phyloP scores from a whole-genome alignment of 2,329 filamentous ascomycete species.

The Rhynchosporium secalis region DNA sequence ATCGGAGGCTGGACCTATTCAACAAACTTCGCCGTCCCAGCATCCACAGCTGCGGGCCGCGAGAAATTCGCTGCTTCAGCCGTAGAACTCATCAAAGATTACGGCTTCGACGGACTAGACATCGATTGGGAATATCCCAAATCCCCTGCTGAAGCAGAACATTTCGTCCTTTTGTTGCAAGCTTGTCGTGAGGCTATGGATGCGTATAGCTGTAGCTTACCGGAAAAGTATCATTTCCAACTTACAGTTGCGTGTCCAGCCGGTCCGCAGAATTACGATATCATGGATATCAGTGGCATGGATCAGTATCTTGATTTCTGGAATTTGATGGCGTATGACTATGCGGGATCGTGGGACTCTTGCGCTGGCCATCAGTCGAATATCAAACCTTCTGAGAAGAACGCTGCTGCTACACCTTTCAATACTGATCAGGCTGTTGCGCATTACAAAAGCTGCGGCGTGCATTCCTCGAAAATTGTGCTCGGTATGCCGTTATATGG shows the following conservation, averaged over 20 bases:
- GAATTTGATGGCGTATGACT: constrained; percentile 90
- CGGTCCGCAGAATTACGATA: constrained; percentile 61
- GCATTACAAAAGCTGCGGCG: constrained; percentile 65
- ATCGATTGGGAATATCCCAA: constrained; percentile 71
- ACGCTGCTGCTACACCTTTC: constrained; percentile 72
- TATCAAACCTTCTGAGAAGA: constrained; percentile 58
- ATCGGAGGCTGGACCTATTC: constrained; percentile 95
- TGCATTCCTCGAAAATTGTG: constrained; percentile 72
- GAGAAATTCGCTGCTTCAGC: constrained; percentile 71
- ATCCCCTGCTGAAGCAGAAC: constrained; percentile 52
- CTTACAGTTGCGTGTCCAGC: constrained; percentile 65
- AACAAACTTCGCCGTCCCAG: constrained; percentile 75
- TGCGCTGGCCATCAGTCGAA: constrained; percentile 78
- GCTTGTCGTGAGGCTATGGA: constrained; percentile 59
- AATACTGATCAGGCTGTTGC: constrained; percentile 70
- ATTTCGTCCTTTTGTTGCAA: constrained; percentile 60
- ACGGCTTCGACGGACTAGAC: constrained; percentile 74
- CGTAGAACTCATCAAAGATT: constrained; percentile 73
- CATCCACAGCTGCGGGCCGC: constrained; percentile 69
- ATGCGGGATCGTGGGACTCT: constrained; percentile 77
- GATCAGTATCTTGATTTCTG: constrained; percentile 69
- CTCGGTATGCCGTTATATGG: constrained; percentile 93
- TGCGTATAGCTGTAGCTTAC: constrained; percentile 50
- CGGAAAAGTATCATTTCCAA: constrained; percentile 53
- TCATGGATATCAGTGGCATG: constrained; percentile 64